Percentiles rank a stretch among this genome's conserved stretches.
These are phyloP conservation scores for Aciculosporium take DNA, from an alignment of 2,329 filamentous ascomycete genomes.

Conservation along the genomic window DNA sequence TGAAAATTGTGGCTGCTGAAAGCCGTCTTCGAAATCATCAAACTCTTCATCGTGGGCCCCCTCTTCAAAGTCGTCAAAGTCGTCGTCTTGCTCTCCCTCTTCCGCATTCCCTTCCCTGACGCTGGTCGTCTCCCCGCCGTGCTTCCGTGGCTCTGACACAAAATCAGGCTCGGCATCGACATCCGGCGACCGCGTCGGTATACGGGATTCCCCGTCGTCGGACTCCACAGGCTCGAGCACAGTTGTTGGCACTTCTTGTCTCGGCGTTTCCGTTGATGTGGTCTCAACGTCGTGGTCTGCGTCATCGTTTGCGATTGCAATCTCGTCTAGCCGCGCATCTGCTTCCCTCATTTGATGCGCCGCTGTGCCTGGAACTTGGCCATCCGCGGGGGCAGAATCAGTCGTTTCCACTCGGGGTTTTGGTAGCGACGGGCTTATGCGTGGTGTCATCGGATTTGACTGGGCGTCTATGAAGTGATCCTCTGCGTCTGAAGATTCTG, in stretches of 20 bases:
- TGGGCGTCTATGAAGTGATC: conserved; percentile 57
- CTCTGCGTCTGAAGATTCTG: conserved; percentile 44
- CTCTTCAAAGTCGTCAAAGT: conserved; percentile 50
- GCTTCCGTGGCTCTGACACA: conserved; percentile 18
- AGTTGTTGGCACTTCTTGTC: conserved; percentile 22
- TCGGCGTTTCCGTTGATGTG: conserved; percentile 10
- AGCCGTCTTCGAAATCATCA: conserved; percentile 60
- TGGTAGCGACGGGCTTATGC: conserved; percentile 37
- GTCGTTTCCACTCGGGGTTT: conserved; percentile 44
- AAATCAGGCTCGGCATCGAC: conserved; percentile 41
- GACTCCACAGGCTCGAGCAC: conserved; percentile 26
- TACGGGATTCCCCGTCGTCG: background rate
- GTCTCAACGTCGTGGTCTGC: conserved; percentile 11
- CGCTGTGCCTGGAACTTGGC: conserved; percentile 47
- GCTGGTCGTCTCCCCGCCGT: background rate
- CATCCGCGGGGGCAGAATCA: conserved; percentile 36
- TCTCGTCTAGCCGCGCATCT: conserved; percentile 47
- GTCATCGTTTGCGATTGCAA: conserved; percentile 30
- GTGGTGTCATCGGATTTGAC: conserved; percentile 32
- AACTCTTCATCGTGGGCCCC: conserved; percentile 42
- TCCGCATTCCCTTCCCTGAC: background rate
- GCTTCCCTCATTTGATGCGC: conserved; percentile 40
- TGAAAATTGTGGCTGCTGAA: conserved; percentile 37
- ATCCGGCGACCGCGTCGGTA: conserved; percentile 10
- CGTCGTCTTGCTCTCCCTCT: conserved; percentile 21